Evolutionary conservation across 345 rosid species (phyloP), one percentile per base, ranked within the genome.

Genomic region (Conringia planisiliqua): DNA sequence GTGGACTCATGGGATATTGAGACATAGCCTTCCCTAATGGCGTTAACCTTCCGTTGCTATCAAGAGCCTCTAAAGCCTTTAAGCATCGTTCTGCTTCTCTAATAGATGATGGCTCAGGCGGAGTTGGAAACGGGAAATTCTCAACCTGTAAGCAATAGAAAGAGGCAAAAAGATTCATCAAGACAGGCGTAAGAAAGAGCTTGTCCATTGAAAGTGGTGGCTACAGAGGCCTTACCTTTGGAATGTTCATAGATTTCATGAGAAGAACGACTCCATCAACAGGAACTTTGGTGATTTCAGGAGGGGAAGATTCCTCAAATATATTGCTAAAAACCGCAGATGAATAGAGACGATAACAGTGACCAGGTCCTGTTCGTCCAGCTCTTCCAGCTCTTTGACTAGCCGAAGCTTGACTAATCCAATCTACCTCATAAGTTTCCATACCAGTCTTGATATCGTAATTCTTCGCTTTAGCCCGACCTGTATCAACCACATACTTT

Each of bases 321-420:
- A 85, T 85, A 80, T 90, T 89, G 67, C 71, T 76, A 72, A 87
- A 91, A 68, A 85, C 96, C 3, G 97, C 88, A 76, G 96, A 82
- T 10, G 98, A 88, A 70, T 92, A 94, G 51, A 93, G 88, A 69
- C 94, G 89, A 72, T 93, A 93, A 70, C 95, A 93, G 80, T 93
- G 96, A 42, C 97, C 97, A 75, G 97, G 97, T 56, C 88, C 94
- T 33, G 97, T 93, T 87, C 98, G 86, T 69, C 98, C 98, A 76
- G 98, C 91, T 83, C 98, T 83, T 83, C 98, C 97, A 48, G 96
- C 94, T 59, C 98, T 90, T 77, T 93, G 98, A 75, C 88, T 88
- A 61, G 97, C 94, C 5, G 97, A 93, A 68, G 98, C 94, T 77
- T 91, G 90, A 71, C 97, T 93, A 60, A 93, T 91, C 96, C 97